phyloP scores from a whole-genome alignment of 352 stramenopile species.

The Pythium sp. region DNA sequence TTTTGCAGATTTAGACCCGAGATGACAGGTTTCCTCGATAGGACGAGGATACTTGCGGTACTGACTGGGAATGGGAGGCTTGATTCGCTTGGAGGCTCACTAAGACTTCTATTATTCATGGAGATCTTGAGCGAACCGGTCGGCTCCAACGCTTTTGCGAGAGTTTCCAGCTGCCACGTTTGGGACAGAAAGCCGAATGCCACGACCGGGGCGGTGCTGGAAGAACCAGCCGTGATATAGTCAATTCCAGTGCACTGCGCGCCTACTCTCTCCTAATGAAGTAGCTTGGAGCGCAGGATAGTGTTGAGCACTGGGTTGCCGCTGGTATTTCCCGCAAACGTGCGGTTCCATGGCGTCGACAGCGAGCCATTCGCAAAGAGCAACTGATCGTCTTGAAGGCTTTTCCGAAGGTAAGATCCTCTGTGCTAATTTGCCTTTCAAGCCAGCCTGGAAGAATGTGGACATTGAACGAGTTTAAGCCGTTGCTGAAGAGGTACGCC shows the following conservation, averaged over 20 bases:
- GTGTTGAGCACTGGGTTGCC: constrained; percentile 14
- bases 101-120: background rate
- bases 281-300: constrained; percentile 18
- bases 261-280: too few species aligned
- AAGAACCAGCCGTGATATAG: too few species aligned
- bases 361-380: background rate
- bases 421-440: background rate
- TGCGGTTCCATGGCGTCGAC: background rate
- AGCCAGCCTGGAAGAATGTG: background rate
- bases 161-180: constrained; percentile 11
- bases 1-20: too few species aligned
- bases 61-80: background rate
- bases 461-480: constrained; percentile 16
- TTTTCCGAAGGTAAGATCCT: background rate
- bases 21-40: too few species aligned
- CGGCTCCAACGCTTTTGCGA: constrained; percentile 1
- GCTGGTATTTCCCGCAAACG: background rate
- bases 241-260: background rate
- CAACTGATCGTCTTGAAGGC: background rate
- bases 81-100: background rate
- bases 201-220: background rate
- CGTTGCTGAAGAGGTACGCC: constrained; percentile 15
- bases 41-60: too few species aligned
- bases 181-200: constrained; percentile 18
- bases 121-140: constrained; percentile 6